Conservation (phyloP, 1,139 yeast species). For the Dujonia santamariae region DNA sequence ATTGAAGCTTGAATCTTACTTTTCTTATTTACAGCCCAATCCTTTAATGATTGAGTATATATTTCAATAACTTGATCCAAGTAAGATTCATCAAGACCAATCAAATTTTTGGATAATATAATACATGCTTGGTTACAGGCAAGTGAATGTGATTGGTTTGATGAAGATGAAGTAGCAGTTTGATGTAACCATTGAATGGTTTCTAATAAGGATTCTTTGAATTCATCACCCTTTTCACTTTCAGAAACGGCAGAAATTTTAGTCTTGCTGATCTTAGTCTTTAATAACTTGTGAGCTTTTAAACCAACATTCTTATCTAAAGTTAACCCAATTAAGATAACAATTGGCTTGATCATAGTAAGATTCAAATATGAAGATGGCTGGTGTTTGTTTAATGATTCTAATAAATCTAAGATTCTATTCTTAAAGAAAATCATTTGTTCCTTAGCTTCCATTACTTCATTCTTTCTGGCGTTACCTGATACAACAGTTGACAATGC, state of each 20-base stretch:
- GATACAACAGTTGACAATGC: conserved; percentile 49
- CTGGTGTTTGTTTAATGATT: conserved; percentile 51
- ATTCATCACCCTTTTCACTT: conserved; percentile 16
- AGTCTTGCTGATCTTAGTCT: conserved; percentile 58
- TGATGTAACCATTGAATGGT: conserved; percentile 33
- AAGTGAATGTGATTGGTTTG: conserved; percentile 48
- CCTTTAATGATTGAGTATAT: conserved; percentile 54
- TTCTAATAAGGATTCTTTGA: conserved; percentile 18
- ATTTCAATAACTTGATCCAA: conserved; percentile 45
- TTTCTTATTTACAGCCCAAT: conserved; percentile 53
- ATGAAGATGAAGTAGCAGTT: conserved; percentile 39
- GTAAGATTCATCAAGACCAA: conserved; percentile 27
- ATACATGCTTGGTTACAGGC: conserved; percentile 65
- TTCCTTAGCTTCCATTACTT: conserved; percentile 72
- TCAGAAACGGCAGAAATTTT: conserved; percentile 27
- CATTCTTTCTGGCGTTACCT: conserved; percentile 68
- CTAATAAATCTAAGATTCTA: conserved; percentile 74
- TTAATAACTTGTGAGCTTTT: conserved; percentile 72
- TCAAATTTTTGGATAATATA: conserved; percentile 56
- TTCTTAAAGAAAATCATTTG: conserved; percentile 78
- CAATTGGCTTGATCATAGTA: conserved; percentile 54
- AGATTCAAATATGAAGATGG: conserved; percentile 43
- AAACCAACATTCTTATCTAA: conserved; percentile 66
- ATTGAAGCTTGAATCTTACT: conserved; percentile 57
- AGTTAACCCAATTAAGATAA: conserved; percentile 62